Evolutionary conservation across 768 basidiomycete species (phyloP).

Genomic region (Pulveroboletus sp.): DNA sequence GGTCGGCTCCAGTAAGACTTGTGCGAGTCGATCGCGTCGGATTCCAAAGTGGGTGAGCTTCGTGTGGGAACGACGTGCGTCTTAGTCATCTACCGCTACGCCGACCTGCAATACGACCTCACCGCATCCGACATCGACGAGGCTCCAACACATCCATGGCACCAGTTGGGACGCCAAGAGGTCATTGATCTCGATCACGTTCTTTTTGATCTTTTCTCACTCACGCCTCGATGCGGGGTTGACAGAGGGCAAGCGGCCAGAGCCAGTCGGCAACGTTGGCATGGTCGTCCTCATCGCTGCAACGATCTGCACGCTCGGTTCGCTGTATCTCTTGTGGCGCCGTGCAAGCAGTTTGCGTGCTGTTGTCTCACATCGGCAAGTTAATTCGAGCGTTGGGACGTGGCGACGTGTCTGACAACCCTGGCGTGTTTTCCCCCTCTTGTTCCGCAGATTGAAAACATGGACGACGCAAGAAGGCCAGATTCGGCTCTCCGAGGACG

Average conservation of each 20-base stretch:
- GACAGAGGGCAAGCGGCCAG: slow-evolving; percentile 55
- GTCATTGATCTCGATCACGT: slow-evolving; percentile 5
- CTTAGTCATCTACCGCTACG: too few species aligned
- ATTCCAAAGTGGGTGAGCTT: too few species aligned
- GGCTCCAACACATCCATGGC: slow-evolving; percentile 12
- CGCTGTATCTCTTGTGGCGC: slow-evolving; percentile 60
- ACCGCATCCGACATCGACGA: neutral
- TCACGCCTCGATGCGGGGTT: neutral
- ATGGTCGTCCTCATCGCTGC: slow-evolving; percentile 43
- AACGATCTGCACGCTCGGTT: slow-evolving; percentile 53
- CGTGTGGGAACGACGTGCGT: too few species aligned
- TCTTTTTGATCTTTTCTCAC: neutral
- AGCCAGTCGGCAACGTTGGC: slow-evolving; percentile 56
- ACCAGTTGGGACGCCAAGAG: slow-evolving; percentile 18
- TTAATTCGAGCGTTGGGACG: slow-evolving; percentile 3
- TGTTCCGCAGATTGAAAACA: slow-evolving; percentile 46
- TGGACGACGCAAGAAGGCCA: slow-evolving; percentile 50
- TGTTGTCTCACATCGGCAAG: slow-evolving; percentile 61
- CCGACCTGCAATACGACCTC: too few species aligned
- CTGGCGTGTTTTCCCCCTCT: neutral
- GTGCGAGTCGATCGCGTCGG: too few species aligned
- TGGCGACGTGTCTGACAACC: neutral
- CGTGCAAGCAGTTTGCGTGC: slow-evolving; percentile 50
- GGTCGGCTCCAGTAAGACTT: too few species aligned
- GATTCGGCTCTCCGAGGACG: slow-evolving; percentile 66